A percentile compares a stretch with the other conserved stretches of the same genome.
Evolutionary conservation across 2,329 filamentous ascomycete species (phyloP).

Genomic region (Xenoacremonium recifei): DNA sequence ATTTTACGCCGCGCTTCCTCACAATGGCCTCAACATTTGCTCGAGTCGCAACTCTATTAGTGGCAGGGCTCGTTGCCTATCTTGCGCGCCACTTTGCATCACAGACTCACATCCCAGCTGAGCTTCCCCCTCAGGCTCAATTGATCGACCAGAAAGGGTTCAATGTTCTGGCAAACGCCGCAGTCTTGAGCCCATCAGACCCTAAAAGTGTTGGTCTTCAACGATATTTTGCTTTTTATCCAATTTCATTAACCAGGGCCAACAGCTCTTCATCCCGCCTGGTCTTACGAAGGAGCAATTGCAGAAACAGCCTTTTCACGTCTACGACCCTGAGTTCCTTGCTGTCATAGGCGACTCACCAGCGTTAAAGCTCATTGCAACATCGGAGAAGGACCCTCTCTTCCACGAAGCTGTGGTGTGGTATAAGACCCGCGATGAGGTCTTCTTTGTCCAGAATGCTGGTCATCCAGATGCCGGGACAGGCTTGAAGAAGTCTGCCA

Average conservation of each 20-base stretch:
- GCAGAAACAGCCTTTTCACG: conserved; percentile 19
- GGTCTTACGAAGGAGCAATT: conserved; percentile 21
- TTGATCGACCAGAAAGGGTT: no score
- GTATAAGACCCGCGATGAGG: conserved; percentile 47
- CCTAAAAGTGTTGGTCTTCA: no score
- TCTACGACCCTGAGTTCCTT: conserved; percentile 50
- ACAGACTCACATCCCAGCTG: no score
- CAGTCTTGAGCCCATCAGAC: no score
- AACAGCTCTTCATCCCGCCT: conserved; percentile 5
- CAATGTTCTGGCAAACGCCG: no score
- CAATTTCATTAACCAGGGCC: background rate
- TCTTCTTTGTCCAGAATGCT: conserved; percentile 55
- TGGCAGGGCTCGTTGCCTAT: no score
- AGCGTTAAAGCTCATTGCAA: conserved; percentile 48
- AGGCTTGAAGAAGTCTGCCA: conserved; percentile 48
- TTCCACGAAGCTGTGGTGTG: conserved; percentile 58
- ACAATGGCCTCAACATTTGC: no score
- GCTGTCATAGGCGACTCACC: conserved; percentile 48
- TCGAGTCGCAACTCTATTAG: no score
- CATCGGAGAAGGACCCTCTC: conserved; percentile 41
- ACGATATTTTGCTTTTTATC: no score
- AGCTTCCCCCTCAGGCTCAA: no score
- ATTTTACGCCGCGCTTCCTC: no score
- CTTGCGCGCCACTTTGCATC: no score
- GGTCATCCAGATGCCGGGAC: conserved; percentile 47